Evolutionary conservation across 345 rosid genomes (phyloP).

Genomic region (Corymbia maculata): DNA sequence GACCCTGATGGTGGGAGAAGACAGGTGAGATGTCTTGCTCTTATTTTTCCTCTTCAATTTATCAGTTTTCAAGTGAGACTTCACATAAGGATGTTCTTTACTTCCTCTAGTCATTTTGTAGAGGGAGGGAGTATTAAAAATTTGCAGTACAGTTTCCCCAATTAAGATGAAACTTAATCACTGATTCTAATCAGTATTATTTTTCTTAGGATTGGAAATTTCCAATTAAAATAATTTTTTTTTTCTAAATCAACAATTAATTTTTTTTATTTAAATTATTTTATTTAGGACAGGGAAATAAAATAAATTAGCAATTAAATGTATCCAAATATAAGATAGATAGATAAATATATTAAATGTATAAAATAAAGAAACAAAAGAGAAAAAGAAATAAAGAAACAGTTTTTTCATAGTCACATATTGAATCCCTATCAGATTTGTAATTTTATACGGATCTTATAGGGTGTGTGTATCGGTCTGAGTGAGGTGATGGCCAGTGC

Average conservation of each 20-base stretch:
- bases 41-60: not conserved
- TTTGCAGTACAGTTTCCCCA: not conserved
- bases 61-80: constrained; percentile 21
- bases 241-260: not conserved
- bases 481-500: constrained; percentile 99
- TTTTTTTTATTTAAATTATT: not conserved
- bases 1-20: constrained; percentile 77
- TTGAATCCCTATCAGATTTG: not conserved
- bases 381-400: not conserved
- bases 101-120: not conserved
- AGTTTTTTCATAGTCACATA: not conserved
- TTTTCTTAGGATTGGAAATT: not conserved
- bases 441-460: not conserved
- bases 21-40: constrained; percentile 46
- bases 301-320: not conserved
- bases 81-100: not conserved
- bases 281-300: not conserved
- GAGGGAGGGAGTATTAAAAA: not conserved
- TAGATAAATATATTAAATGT: not conserved
- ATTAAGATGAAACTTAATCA: not conserved
- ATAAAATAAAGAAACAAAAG: not conserved
- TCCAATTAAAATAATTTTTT: not conserved
- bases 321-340: not conserved
- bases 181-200: not conserved
- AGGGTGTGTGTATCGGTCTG: constrained; percentile 98